Percentiles rank a stretch among this genome's conserved stretches.
phyloP scores from a whole-genome alignment of 257 asterid species.

The Rehmannia glutinosa region DNA sequence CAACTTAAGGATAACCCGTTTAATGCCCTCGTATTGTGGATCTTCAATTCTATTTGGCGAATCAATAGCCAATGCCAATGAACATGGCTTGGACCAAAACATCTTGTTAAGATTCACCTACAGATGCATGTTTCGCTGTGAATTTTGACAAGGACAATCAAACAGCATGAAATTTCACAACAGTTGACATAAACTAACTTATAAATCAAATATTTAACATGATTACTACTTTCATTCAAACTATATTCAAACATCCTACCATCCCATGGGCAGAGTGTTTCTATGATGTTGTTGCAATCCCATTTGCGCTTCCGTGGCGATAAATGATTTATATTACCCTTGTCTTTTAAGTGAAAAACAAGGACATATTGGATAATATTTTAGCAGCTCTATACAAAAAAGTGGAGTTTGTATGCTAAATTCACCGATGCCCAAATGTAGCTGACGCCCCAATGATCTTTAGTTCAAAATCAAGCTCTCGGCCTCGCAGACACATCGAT shows the following conservation, averaged over 20 bases:
- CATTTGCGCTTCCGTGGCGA: background rate
- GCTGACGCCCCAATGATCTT: background rate
- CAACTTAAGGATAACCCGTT: conserved; percentile 51
- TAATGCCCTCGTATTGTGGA: conserved; percentile 66
- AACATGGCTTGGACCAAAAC: conserved; percentile 88
- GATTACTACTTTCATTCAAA: background rate
- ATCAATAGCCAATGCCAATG: conserved; percentile 71
- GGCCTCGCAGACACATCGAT: background rate
- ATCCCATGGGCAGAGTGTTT: background rate
- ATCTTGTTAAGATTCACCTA: conserved; percentile 81
- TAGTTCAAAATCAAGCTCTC: background rate
- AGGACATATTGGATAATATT: background rate
- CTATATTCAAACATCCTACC: background rate
- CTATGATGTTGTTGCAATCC: background rate
- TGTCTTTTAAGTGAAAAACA: background rate
- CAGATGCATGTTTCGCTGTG: background rate
- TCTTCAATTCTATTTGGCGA: conserved; percentile 67
- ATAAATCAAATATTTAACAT: background rate
- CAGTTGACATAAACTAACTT: background rate
- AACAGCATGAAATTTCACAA: background rate
- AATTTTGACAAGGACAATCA: background rate
- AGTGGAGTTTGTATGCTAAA: background rate
- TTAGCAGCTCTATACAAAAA: background rate
- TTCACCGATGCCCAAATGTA: background rate
- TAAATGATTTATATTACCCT: background rate